Evolutionary conservation across 495 filamentous ascomycete species (phyloP), one percentile per base, ranked within the genome.

Genomic region (Penicillium lividum): DNA sequence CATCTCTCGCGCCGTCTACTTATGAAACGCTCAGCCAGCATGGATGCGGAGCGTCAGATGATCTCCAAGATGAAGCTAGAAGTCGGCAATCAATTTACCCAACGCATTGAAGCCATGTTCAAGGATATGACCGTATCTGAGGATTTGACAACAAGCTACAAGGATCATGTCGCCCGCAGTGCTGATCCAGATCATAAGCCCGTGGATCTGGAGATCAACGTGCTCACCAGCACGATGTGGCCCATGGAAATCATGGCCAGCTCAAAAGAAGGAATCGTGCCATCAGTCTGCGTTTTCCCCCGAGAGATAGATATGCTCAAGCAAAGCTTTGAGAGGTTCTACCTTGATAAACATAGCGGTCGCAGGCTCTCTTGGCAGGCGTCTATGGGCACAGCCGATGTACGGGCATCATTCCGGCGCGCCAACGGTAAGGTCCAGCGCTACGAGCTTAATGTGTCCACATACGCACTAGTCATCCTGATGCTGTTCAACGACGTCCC

Each of bases 91-190:
- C 84, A 89, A 50, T 99, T 99, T 70, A 98, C 95, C 0, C 76
- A 84, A 61, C 93, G 94, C 63, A 82, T 98, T 27, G 94, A 99
- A 68, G 85, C 91, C 53, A 99, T 99, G 94, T 99, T 99, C 72
- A 96, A 89, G 72, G 94, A 99, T 67, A 97, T 99, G 89, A 82
- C 88, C 22, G 79, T 92, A 7, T 96, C 92, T 0, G 88, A 90
- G 57, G 95, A 97, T 52, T 77, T 97, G n/a, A 89, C 86, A 0
- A 69, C 84, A 3, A 84, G 80, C 49, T 97, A 92, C 74, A 87
- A 88, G 53, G 77, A 80, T 7, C 82, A 95, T 58, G 82, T 93
- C 22, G 72, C 77, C 4, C 76, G 77, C 16, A 75, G 86, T 4
- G 87, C 84, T 7, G 89, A 89, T 55, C 75, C 77, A 0, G 89